Evolutionary conservation across 2,329 filamentous ascomycete species (phyloP).

Genomic region (Curvularia verruculosa): DNA sequence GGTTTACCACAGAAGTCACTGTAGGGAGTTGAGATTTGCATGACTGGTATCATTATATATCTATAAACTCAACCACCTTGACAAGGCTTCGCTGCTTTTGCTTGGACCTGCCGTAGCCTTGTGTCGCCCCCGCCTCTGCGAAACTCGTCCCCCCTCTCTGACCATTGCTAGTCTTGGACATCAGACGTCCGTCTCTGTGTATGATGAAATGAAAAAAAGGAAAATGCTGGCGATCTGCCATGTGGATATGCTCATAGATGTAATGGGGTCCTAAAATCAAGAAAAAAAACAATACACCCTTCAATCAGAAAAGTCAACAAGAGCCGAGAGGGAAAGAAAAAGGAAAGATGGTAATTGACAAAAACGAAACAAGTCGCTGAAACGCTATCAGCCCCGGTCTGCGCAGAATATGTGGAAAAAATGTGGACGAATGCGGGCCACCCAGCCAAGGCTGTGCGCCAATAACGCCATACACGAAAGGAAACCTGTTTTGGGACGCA

Average conservation of each 20-base stretch:
- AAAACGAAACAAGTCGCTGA: conserved; percentile 37
- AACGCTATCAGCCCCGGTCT: conserved; percentile 41
- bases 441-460: conserved; percentile 20
- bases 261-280: conserved; percentile 5
- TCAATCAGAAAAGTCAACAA: not conserved
- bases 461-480: conserved; percentile 36
- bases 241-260: conserved; percentile 15
- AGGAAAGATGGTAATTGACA: conserved; percentile 20
- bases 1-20: not conserved
- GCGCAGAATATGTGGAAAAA: conserved; percentile 18
- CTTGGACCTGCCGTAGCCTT: conserved; percentile 30
- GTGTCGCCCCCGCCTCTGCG: conserved; percentile 13
- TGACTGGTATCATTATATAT: conserved; percentile 21
- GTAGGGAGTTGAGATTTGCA: conserved; percentile 1
- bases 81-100: conserved; percentile 12
- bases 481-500: conserved; percentile 31
- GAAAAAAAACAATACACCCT: conserved; percentile 7
- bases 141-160: conserved; percentile 16
- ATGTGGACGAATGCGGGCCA: conserved; percentile 17
- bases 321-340: not conserved
- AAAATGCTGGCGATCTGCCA: conserved; percentile 15
- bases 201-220: conserved; percentile 13
- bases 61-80: conserved; percentile 23
- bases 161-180: conserved; percentile 19
- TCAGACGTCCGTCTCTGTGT: conserved; percentile 12